Base-by-base conservation (phyloP, 2,329 filamentous ascomycete species). In the Sporothrix pallida region DNA sequence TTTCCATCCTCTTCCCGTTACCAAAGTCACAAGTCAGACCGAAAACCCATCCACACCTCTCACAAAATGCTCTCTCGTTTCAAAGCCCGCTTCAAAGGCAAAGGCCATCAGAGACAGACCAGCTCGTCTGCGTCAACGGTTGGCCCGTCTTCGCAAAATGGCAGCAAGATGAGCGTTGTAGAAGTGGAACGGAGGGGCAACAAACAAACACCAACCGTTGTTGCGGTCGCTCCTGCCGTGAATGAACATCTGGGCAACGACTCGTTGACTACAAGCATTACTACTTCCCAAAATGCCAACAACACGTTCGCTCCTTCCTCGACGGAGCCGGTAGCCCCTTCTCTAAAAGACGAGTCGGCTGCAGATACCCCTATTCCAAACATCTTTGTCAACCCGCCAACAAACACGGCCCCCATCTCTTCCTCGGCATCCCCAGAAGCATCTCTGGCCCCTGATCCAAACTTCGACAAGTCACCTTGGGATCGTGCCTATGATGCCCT, bases 401-500 rank as follows among this genome's bases (percentile, higher is more conserved):
- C 56, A 60, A 60, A 17, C 56, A 60, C 37, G 37, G 23, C 56
- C 56, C 4, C 56, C 56, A 3, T 60, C 56, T 31, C 23, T 10
- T 26, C 23, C 56, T 63, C 15, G 31, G 12, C 60, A 15, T 7
- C 23, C 3, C 23, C 23, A 26, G 23, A 26, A 26, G 3, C 23
- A 26, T 26, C 23, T 26, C 23, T 26, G 23, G 23, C 23, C 23
- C n/a, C n/a, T n/a, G n/a, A n/a, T n/a, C n/a, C n/a, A n/a, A n/a
- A n/a, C n/a, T n/a, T n/a, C 58, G 58, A 63, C 9, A 15, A 44
- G 17, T n/a, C 31, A 42, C 60, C 44, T 37, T 63, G 60, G 60
- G 60, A 63, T 20, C 60, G 37, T 12, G 60, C 60, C 13, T 63
- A 63, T 15, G 60, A 63, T 20, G 37, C 31, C 17, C 60, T 63